Conservation (phyloP, 1,284 basidiomycete species). For the Papiliotrema flavescens region DNA sequence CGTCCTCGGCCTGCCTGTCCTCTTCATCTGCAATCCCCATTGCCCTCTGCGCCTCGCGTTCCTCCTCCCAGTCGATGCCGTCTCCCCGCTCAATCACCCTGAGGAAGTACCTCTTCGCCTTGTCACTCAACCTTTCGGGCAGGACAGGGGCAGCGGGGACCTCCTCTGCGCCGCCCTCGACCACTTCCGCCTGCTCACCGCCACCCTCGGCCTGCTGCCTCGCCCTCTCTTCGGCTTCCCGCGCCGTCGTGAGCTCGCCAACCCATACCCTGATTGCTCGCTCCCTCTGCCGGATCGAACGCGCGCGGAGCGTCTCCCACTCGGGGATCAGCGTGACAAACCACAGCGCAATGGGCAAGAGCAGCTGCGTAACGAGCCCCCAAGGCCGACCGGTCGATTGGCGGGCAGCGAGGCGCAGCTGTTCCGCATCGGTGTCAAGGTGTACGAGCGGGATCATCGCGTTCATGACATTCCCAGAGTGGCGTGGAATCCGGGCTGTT, state of each 20-base stretch:
- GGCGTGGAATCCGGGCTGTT: neutral
- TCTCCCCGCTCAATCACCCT: slow-evolving; percentile 32
- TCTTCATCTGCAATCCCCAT: slow-evolving; percentile 4
- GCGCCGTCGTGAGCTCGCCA: slow-evolving; percentile 10
- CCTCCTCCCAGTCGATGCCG: slow-evolving; percentile 48
- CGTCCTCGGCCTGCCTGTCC: neutral
- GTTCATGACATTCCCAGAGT: neutral
- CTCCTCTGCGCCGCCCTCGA: neutral
- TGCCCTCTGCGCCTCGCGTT: slow-evolving; percentile 25
- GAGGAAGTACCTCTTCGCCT: slow-evolving; percentile 34
- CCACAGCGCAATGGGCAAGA: slow-evolving; percentile 41
- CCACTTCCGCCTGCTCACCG: neutral
- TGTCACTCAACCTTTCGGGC: slow-evolving; percentile 25
- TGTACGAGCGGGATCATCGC: slow-evolving; percentile 18
- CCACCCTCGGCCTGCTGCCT: neutral
- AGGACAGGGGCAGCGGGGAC: slow-evolving; percentile 8
- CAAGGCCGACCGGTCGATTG: slow-evolving; percentile 1
- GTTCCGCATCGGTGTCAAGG: slow-evolving; percentile 24
- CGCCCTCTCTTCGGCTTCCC: neutral
- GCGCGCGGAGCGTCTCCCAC: slow-evolving; percentile 32
- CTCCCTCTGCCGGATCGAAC: slow-evolving; percentile 36
- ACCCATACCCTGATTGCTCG: slow-evolving; percentile 36
- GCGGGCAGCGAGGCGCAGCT: slow-evolving; percentile 22
- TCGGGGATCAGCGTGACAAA: slow-evolving; percentile 41
- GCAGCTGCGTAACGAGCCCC: slow-evolving; percentile 24